Conservation (phyloP, 73 alveolate genomes). For the Halteria grandinella region DNA sequence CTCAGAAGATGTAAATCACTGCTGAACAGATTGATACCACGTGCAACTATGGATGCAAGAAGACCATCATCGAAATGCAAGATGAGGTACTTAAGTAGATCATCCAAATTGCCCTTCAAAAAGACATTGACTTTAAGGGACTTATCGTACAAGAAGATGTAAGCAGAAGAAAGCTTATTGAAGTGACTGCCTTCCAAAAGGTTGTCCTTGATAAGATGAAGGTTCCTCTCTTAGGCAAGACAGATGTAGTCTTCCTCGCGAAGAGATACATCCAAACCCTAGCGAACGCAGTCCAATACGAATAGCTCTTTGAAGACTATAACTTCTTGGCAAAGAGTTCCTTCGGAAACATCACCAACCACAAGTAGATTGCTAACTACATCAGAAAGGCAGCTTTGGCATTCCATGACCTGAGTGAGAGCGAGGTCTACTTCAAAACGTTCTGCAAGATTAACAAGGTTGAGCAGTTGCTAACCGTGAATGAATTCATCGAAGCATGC, state of each 20-base stretch:
- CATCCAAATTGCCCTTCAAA: neutral
- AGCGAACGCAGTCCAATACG: neutral
- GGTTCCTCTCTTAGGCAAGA: neutral
- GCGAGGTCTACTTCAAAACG: too few relatives aligned
- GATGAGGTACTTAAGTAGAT: neutral
- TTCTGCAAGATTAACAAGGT: too few relatives aligned
- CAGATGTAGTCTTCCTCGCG: slow-evolving; percentile 15
- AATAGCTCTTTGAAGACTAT: slow-evolving; percentile 19
- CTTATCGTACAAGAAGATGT: neutral
- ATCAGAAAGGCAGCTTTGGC: slow-evolving; percentile 15
- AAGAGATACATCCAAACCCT: slow-evolving; percentile 10
- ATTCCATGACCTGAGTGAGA: too few relatives aligned
- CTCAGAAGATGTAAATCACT: neutral
- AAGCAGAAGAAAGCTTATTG: neutral
- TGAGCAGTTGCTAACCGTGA: neutral
- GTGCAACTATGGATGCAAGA: neutral
- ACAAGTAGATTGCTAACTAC: neutral
- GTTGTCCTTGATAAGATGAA: slow-evolving; percentile 8
- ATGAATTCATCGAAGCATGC: neutral
- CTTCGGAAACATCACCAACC: neutral
- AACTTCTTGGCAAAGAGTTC: neutral
- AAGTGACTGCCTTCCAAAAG: neutral
- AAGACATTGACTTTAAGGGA: neutral
- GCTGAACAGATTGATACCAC: slow-evolving; percentile 24
- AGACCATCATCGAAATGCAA: neutral